These are phyloP conservation scores for Pseudogymnoascus destructans DNA, from an alignment of 2,329 filamentous ascomycete genomes.

Conservation along the genomic window DNA sequence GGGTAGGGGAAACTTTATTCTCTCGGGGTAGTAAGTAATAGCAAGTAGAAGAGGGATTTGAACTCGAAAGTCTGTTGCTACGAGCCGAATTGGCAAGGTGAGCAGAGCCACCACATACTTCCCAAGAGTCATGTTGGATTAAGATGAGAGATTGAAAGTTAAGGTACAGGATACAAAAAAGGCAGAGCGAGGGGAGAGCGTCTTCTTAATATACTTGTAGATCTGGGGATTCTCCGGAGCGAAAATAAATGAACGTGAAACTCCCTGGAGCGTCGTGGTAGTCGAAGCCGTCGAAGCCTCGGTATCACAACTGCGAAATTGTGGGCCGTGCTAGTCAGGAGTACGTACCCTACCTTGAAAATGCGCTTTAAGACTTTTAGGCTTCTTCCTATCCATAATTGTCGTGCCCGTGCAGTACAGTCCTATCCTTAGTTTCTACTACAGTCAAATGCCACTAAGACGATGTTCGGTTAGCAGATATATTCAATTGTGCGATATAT, in stretches of 20 bases:
- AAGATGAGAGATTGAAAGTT: neutral
- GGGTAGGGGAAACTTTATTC: neutral
- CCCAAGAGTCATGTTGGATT: neutral
- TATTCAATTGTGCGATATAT: no score
- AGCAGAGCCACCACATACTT: neutral
- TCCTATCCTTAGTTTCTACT: no score
- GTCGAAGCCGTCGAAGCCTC: neutral
- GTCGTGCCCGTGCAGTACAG: no score
- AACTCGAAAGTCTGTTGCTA: neutral
- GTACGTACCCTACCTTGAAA: neutral
- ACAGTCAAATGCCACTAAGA: no score
- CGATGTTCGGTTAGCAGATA: no score
- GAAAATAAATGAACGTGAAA: neutral
- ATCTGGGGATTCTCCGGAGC: neutral
- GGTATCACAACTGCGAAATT: neutral
- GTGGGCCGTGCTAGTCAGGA: neutral
- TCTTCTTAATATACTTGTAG: neutral
- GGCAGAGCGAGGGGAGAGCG: neutral
- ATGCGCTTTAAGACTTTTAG: no score
- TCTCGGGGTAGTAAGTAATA: neutral
- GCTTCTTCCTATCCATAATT: no score
- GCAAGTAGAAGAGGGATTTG: slow-evolving; percentile 15
- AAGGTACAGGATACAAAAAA: neutral
- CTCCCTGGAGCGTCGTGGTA: neutral
- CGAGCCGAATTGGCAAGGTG: neutral